Evolutionary conservation across 2,329 filamentous ascomycete genomes (phyloP).

Genomic region (Colletotrichum kahawae): DNA sequence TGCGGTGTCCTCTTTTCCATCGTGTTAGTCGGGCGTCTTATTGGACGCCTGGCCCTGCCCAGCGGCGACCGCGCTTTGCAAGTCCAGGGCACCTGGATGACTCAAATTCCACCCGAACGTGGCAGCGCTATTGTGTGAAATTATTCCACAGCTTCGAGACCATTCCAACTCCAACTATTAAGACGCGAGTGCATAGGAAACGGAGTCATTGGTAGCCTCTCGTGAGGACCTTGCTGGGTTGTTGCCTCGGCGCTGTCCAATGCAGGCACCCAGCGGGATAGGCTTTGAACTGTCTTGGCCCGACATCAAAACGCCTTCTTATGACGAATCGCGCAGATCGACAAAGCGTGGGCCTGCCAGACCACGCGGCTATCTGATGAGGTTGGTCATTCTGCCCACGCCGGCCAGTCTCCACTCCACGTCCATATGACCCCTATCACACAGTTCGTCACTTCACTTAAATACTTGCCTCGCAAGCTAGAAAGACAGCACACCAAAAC

Average conservation of each 20-base stretch:
- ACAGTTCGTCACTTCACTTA: constrained; percentile 1
- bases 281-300: not conserved
- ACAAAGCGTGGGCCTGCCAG: not conserved
- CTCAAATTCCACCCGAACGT: not conserved
- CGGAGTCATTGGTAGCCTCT: not conserved
- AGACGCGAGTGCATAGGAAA: not conserved
- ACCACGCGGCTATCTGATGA: not conserved
- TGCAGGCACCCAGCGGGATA: not conserved
- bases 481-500: not conserved
- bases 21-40: not conserved
- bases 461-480: not conserved
- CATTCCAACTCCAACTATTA: not conserved
- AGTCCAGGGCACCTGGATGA: constrained; percentile 1
- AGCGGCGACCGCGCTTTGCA: not conserved
- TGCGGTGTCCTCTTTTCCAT: not conserved
- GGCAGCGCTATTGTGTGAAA: constrained; percentile 1
- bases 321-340: not conserved
- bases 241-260: not conserved
- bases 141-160: not conserved
- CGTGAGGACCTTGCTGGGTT: not conserved
- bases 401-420: not conserved
- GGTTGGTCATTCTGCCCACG: not conserved
- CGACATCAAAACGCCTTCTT: not conserved
- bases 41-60: constrained; percentile 3
- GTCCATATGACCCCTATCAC: not conserved